A percentile compares a stretch with the other conserved stretches of the same genome.
Conservation (phyloP, 148 eudicot genomes). For the Diospyros kaki region DNA sequence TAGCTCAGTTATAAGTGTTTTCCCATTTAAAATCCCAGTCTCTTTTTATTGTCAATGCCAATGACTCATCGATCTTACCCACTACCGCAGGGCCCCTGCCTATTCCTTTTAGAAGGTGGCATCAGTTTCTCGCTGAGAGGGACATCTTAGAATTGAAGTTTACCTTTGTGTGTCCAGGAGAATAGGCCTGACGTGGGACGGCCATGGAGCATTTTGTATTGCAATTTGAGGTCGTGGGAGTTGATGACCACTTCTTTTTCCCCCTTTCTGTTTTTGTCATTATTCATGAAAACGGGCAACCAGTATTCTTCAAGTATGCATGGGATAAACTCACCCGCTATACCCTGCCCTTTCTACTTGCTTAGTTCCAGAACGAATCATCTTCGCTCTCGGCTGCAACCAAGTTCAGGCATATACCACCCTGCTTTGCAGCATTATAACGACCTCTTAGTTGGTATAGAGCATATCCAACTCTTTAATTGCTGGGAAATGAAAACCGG, state of each 20-base stretch:
- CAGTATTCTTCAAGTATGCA: conserved; percentile 14
- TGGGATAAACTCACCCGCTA: too few species aligned
- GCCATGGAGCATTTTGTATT: neutral
- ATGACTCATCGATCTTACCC: neutral
- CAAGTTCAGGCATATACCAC: conserved; percentile 24
- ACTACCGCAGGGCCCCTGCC: too few species aligned
- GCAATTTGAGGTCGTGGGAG: conserved; percentile 40
- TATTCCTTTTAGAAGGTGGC: too few species aligned
- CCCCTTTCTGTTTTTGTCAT: conserved; percentile 18
- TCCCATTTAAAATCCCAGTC: neutral
- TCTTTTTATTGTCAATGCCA: neutral
- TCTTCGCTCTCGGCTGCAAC: conserved; percentile 26
- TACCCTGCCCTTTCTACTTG: too few species aligned
- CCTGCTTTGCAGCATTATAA: conserved; percentile 13
- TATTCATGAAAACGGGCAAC: too few species aligned
- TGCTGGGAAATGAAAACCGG: conserved; percentile 43
- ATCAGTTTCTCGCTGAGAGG: conserved; percentile 12
- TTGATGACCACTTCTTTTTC: conserved; percentile 20
- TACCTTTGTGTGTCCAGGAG: conserved; percentile 7
- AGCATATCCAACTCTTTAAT: neutral
- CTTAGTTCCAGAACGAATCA: neutral
- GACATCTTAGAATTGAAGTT: conserved; percentile 8
- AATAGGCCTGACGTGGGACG: conserved; percentile 8
- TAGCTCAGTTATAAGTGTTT: neutral
- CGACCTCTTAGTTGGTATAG: neutral